Evolutionary conservation across 129 eudicot genomes (phyloP), one percentile per base, ranked within the genome.

Genomic region (Mikania micrantha): DNA sequence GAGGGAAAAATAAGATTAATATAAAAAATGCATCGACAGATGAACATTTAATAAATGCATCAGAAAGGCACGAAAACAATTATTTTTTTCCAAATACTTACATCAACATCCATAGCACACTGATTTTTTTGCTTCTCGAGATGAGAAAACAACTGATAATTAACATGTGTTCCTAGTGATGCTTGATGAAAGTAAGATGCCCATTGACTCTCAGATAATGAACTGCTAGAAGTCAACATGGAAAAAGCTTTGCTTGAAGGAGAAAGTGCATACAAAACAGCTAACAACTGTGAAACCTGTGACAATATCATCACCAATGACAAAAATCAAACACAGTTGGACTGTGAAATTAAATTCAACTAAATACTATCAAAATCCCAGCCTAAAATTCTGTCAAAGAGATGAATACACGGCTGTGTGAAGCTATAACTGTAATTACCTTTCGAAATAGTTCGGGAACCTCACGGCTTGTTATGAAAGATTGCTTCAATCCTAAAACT

Each of bases 161-260:
- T 81, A 52, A 86, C 84, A 71, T 86, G 87, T 64, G 84, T 76
- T 36, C 98, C 92, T 57, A 93, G 73, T 2, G 96, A 86, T 2
- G 92, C 90, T 81, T 93, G 96, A 80, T 88, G 98, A 45, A 88
- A 93, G 68, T 76, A 93, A 0, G 98, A 80, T 4, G 90, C 96
- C 96, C 85, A 84, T 28, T 77, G 91, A 54, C 90, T 82, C 73
- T 75, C 92, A 48, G 82, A 78, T 34, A 82, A 61, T 44, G 41
- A 67, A 22, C 74, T 66, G 57, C 75, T 78, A 40, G 74, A 74
- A 49, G 60, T 69, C 70, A 92, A 70, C 13, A 74, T 62, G 53
- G 36, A 32, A 32, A 32, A 32, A 32, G 32, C 7, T 2, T 32
- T 7, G 36, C 36, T 32, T 32, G 36, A 32, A 32, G 6, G 36